Conservation (phyloP, 2,329 filamentous ascomycete species). For the Sclerotinia trifoliorum region DNA sequence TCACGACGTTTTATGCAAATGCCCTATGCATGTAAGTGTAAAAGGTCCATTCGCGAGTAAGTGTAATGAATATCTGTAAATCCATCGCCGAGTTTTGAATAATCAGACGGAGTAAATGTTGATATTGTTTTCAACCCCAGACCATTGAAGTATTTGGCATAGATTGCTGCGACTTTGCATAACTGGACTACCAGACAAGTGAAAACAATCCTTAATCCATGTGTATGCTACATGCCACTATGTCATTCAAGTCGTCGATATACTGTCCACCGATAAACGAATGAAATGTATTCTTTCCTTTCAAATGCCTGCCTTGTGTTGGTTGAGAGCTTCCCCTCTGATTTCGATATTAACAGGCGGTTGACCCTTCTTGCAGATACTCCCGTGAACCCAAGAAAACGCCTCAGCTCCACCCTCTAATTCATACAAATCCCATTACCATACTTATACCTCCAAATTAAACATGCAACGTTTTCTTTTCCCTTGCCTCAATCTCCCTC, state of each 20-base stretch:
- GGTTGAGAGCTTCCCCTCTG: too few species aligned
- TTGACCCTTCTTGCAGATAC: too few species aligned
- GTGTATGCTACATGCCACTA: neutral
- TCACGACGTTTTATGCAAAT: too few species aligned
- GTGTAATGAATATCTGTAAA: neutral
- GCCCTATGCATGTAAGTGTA: neutral
- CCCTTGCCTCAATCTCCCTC: constrained; percentile 58
- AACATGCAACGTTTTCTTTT: constrained; percentile 29
- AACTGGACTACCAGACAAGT: constrained; percentile 19
- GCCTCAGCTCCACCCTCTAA: constrained; percentile 16
- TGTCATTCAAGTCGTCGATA: neutral
- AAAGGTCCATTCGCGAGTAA: neutral
- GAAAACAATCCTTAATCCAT: constrained; percentile 3
- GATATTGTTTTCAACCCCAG: neutral
- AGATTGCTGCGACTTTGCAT: neutral
- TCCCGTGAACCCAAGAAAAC: neutral
- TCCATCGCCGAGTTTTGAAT: neutral
- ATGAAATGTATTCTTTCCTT: too few species aligned
- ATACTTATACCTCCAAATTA: neutral
- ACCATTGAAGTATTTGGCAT: neutral
- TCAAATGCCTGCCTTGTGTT: too few species aligned
- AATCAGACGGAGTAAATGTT: neutral
- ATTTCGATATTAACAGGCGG: too few species aligned
- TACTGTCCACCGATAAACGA: too few species aligned
- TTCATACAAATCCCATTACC: neutral